Percentiles rank a stretch among this genome's conserved stretches.
Evolutionary conservation across 139 green algal genomes (phyloP).

Genomic region (Edaphochlamys debaryana): DNA sequence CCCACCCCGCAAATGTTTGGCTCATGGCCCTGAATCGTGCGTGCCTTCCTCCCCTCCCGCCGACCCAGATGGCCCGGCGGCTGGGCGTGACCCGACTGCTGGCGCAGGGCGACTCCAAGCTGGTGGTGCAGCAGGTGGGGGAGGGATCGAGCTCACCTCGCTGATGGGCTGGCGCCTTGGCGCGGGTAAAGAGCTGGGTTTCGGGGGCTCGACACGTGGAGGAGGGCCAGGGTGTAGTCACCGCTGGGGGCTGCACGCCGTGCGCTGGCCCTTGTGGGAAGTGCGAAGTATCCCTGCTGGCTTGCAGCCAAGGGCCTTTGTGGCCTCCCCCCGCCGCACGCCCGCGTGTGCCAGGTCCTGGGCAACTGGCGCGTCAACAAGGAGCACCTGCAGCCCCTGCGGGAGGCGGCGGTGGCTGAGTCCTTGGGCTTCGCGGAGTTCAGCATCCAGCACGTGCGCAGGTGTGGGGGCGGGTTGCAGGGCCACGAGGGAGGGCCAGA

Average conservation of each 20-base stretch:
- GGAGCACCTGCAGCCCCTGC: constrained; percentile 14
- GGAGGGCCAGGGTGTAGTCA: too few relatives aligned
- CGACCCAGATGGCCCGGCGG: constrained; percentile 4
- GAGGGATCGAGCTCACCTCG: too few relatives aligned
- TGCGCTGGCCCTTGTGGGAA: too few relatives aligned
- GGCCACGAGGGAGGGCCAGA: background rate
- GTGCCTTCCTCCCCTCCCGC: background rate
- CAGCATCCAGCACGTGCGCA: background rate
- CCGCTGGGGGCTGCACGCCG: too few relatives aligned
- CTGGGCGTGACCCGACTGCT: constrained; percentile 1
- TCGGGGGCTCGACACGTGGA: too few relatives aligned
- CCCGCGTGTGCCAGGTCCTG: background rate
- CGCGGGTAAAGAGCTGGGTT: too few relatives aligned
- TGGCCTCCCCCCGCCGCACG: too few relatives aligned
- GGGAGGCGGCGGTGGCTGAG: background rate
- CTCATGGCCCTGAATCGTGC: background rate
- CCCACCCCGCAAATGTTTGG: too few relatives aligned
- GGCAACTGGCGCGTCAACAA: constrained; percentile 13
- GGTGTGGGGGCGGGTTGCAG: background rate
- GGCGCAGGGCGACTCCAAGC: constrained; percentile 24
- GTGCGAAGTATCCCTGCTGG: too few relatives aligned
- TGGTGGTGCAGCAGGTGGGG: constrained; percentile 30
- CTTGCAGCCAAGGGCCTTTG: too few relatives aligned
- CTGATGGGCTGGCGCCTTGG: too few relatives aligned
- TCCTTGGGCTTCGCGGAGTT: background rate